Conservation (phyloP, 768 basidiomycete genomes). For the Termitomyces sp. region DNA sequence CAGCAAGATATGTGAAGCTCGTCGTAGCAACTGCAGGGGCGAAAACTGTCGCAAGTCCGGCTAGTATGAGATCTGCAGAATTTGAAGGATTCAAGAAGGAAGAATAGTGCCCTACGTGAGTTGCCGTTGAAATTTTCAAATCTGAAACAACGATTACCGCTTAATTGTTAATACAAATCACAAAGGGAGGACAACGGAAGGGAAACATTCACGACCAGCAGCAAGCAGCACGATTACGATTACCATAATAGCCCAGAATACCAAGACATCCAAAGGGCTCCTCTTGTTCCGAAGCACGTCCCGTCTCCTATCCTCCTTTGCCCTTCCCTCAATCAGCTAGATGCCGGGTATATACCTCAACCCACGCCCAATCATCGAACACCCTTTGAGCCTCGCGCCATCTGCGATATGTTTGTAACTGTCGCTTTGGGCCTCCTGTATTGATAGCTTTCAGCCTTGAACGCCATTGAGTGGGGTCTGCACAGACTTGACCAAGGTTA, state of each 20-base stretch:
- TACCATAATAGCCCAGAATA: constrained; percentile 54
- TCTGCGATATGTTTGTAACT: constrained; percentile 70
- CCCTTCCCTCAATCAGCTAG: constrained; percentile 69
- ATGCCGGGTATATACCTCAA: constrained; percentile 56
- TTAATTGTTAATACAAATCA: constrained; percentile 4
- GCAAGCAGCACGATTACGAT: constrained; percentile 47
- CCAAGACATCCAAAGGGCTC: constrained; percentile 34
- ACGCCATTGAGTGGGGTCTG: constrained; percentile 66
- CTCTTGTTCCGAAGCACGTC: constrained; percentile 62
- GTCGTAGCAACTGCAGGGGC: constrained; percentile 60
- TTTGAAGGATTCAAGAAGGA: constrained; percentile 55
- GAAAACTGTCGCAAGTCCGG: constrained; percentile 62
- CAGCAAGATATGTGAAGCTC: constrained; percentile 50
- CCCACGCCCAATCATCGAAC: constrained; percentile 71
- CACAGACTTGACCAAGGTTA: constrained; percentile 59
- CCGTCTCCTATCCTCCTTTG: constrained; percentile 82
- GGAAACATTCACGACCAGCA: constrained; percentile 47
- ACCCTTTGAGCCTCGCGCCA: constrained; percentile 66
- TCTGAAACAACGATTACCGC: constrained; percentile 69
- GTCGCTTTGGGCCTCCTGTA: constrained; percentile 54
- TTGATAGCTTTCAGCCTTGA: constrained; percentile 69
- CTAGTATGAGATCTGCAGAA: constrained; percentile 40
- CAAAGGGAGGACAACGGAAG: not conserved
- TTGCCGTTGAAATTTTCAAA: constrained; percentile 60
- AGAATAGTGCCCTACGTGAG: constrained; percentile 67